Conservation (phyloP, 176 grass and related monocot species). For the Chrysopogon serrulatus region DNA sequence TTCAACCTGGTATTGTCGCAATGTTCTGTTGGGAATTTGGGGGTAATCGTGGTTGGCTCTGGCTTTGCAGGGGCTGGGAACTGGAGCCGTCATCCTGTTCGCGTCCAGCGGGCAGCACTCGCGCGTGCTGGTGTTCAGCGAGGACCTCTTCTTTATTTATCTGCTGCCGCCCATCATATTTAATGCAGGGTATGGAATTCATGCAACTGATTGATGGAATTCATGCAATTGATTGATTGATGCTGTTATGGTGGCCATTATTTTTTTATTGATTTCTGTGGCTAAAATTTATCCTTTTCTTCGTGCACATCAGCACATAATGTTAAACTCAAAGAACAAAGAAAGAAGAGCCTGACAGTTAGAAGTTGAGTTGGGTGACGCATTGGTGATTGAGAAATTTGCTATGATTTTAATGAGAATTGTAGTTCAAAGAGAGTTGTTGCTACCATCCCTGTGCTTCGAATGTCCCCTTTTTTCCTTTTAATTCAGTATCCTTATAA, state of each 20-base stretch:
- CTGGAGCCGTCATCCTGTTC: conserved; percentile 59
- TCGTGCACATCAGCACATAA: no score
- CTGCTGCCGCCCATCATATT: conserved; percentile 83
- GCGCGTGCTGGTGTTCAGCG: conserved; percentile 60
- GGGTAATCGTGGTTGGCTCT: not conserved
- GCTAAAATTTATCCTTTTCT: no score
- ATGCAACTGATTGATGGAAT: no score
- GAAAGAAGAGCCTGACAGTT: not conserved
- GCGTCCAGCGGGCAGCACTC: conserved; percentile 56
- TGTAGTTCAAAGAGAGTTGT: not conserved
- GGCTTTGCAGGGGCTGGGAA: conserved; percentile 54
- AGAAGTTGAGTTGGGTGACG: not conserved
- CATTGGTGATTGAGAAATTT: not conserved
- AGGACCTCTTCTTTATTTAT: conserved; percentile 87
- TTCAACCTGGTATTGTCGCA: no score
- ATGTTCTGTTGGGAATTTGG: not conserved
- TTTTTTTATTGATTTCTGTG: not conserved
- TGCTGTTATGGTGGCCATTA: not conserved
- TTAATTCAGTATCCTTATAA: no score
- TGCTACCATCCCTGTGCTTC: not conserved
- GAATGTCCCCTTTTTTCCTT: no score
- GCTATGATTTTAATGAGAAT: not conserved
- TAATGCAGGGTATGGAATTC: conserved; percentile 60
- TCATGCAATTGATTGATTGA: no score
- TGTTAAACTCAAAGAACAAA: no score